These are phyloP conservation scores for Podila epigama DNA, from an alignment of 192 early-diverging fungal species.

Conservation along the genomic window DNA sequence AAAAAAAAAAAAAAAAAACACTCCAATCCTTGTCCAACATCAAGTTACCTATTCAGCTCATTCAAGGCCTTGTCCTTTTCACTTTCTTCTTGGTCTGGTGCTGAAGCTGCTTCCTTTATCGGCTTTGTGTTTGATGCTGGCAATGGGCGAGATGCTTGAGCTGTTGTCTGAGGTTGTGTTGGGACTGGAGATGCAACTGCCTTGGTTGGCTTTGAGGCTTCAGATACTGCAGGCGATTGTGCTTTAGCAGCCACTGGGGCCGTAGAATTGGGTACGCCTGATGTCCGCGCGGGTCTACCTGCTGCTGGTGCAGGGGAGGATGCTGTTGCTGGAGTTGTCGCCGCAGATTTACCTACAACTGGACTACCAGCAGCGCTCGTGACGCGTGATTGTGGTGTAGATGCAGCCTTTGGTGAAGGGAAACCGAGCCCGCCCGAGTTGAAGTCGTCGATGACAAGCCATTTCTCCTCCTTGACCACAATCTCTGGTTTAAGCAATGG, in stretches of 20 bases:
- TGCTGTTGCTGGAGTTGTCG: background rate
- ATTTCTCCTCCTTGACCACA: constrained; percentile 64
- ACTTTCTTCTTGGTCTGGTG: constrained; percentile 25
- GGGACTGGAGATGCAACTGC: background rate
- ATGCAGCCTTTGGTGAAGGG: constrained; percentile 1
- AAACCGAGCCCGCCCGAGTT: constrained; percentile 41
- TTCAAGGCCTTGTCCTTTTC: constrained; percentile 59
- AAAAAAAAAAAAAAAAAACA: constrained; percentile 16
- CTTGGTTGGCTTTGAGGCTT: background rate
- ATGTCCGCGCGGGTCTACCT: background rate
- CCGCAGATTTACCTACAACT: background rate
- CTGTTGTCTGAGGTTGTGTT: constrained; percentile 10
- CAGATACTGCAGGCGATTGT: background rate
- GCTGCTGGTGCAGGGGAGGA: constrained; percentile 9
- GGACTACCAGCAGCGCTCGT: background rate
- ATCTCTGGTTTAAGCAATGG: constrained; percentile 69
- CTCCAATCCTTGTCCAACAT: background rate
- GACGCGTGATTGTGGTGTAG: background rate
- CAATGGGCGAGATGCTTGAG: background rate
- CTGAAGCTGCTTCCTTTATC: background rate
- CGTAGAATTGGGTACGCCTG: too few species aligned
- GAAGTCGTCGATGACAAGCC: constrained; percentile 69
- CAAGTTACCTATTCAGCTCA: constrained; percentile 61
- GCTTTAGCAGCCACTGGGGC: background rate
- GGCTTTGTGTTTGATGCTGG: background rate